Base-by-base conservation (phyloP, 164 flowering plant genomes). In the Annona cherimola region DNA sequence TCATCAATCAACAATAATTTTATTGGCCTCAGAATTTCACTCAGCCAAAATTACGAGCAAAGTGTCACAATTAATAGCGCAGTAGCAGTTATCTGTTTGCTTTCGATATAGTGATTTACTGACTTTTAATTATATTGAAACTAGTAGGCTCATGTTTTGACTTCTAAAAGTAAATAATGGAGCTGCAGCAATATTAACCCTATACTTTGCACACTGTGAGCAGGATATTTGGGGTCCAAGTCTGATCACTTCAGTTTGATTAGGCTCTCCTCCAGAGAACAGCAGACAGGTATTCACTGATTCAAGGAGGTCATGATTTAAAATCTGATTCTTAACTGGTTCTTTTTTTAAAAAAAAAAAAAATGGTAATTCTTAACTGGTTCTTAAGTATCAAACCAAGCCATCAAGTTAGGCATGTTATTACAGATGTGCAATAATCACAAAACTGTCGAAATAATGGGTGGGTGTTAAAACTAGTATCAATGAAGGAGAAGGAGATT, bases 1-100 rank as follows among this genome's bases (percentile, higher is more conserved):
- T 43, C 61, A 86, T 87, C 14, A 3, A 8, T 16, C 57, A 11
- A 50, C 57, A 9, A 2, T 11, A 16, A 11, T 16, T 0, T 0
- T 9, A 50, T 50, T 50, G 14, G 57, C 11, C 57, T 8, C 3
- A 16, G 9, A 50, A 50, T 50, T 9, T 50, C 14, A 50, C 3
- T 11, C 57, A 8, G 14, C 14, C 57, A 50, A 50, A 26, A 50
- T 50, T 9, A 50, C 5, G 14, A 50, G 9, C 14, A 50, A 5
- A 26, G 35, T 0, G 35, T 26, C 35, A 26, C 35, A 26, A 26
- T 26, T 26, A 50, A 50, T 9, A 50, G 11, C 14, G 18, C 9
- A 50, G 57, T 5, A 50, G 57, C 57, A 50, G 57, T 50, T 50
- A 50, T 50, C 9, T 50, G 57, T 50, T 50, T 5, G 57, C 57